Percentiles rank a stretch among this genome's conserved stretches.
phyloP scores from a whole-genome alignment of 768 basidiomycete genomes.

The Macrolepiota dolichaula region DNA sequence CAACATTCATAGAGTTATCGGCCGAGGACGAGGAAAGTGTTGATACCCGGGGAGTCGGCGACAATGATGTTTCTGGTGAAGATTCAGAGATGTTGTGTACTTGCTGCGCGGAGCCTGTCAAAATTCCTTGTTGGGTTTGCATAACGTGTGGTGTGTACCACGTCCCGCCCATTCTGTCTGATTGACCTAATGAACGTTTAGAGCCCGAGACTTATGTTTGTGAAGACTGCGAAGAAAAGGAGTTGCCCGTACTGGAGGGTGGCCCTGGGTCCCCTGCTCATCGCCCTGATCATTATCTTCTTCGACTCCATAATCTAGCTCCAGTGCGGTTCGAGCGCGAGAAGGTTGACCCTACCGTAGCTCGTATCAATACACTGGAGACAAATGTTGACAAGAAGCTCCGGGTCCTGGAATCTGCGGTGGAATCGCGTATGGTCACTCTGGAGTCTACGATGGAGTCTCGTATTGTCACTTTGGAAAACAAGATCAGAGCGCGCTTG shows the following conservation, averaged over 20 bases:
- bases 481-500: too few relatives aligned
- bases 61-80: too few relatives aligned
- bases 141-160: not conserved
- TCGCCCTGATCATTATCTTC: not conserved
- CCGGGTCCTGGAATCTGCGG: not conserved
- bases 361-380: not conserved
- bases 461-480: too few relatives aligned
- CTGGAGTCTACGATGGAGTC: too few relatives aligned
- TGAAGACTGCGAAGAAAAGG: not conserved
- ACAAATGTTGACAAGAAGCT: not conserved
- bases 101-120: not conserved
- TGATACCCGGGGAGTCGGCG: too few relatives aligned
- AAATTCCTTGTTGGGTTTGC: not conserved
- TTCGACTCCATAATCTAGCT: not conserved
- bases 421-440: too few relatives aligned
- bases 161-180: not conserved
- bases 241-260: not conserved
- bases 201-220: not conserved
- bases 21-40: too few relatives aligned
- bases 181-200: not conserved
- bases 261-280: not conserved
- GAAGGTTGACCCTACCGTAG: not conserved
- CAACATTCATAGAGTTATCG: not conserved
- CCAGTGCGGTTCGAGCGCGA: not conserved
- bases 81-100: too few relatives aligned